A percentile compares a stretch with the other conserved stretches of the same genome.
Conservation (phyloP, 139 green algal genomes). For the Pedinophyceae sp. region DNA sequence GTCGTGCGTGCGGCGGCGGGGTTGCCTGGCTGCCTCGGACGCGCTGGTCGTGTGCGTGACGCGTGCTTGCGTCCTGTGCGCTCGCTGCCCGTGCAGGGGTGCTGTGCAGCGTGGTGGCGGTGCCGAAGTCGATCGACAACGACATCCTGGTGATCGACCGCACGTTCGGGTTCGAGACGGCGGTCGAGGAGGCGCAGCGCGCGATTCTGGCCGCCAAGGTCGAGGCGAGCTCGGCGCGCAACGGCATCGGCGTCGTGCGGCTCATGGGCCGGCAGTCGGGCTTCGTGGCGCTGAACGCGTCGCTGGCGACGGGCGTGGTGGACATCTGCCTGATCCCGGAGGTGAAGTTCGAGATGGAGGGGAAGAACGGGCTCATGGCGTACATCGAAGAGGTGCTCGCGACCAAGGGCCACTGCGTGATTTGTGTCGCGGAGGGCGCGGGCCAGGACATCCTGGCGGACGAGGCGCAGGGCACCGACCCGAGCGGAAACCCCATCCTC, state of each 20-base stretch:
- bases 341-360: constrained; percentile 68
- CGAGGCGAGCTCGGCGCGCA: constrained; percentile 58
- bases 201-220: constrained; percentile 85
- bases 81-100: constrained; percentile 25
- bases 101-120: constrained; percentile 59
- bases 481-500: constrained; percentile 48
- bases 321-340: constrained; percentile 90
- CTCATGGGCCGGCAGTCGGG: constrained; percentile 92
- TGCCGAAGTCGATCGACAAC: constrained; percentile 99
- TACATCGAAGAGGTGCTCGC: constrained; percentile 63
- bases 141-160: constrained; percentile 86
- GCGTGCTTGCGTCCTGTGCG: no score
- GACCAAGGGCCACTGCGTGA: constrained; percentile 58
- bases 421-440: constrained; percentile 56
- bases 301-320: constrained; percentile 69
- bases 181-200: constrained; percentile 89
- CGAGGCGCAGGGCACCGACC: constrained; percentile 21
- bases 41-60: no score
- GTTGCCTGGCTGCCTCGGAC: no score
- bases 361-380: constrained; percentile 50
- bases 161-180: constrained; percentile 87
- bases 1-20: no score
- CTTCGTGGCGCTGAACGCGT: constrained; percentile 94
- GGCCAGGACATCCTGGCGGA: constrained; percentile 51
- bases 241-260: constrained; percentile 91